Conservation (phyloP, 192 early-diverging fungal species). For the Rhizoclosmatium sp. region DNA sequence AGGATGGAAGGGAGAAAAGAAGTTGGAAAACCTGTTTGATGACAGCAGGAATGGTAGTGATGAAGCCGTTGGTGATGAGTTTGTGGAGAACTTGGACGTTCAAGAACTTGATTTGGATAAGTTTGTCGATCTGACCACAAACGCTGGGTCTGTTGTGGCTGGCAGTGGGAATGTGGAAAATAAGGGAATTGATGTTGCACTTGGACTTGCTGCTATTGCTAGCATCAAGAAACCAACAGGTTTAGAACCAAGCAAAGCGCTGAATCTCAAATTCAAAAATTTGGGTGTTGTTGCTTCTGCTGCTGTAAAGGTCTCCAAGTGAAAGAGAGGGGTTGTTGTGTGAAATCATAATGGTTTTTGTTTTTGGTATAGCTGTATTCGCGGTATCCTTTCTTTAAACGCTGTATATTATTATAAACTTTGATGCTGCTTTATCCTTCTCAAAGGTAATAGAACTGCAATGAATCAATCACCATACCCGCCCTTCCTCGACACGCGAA, state of each 20-base stretch:
- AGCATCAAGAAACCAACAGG: not conserved
- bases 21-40: constrained; percentile 12
- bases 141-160: not conserved
- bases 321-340: not conserved
- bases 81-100: constrained; percentile 10
- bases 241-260: not conserved
- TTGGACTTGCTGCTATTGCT: not conserved
- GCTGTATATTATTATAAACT: not conserved
- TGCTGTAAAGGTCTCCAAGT: not conserved
- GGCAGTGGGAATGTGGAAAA: not conserved
- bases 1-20: not conserved
- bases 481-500: constrained; percentile 3
- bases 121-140: constrained; percentile 4
- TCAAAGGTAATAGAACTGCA: constrained; percentile 19
- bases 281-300: constrained; percentile 12
- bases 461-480: constrained; percentile 12
- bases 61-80: constrained; percentile 12
- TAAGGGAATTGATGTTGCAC: not conserved
- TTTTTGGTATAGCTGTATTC: too few relatives aligned
- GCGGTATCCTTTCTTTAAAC: not conserved
- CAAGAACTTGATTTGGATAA: constrained; percentile 26
- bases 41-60: not conserved
- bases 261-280: constrained; percentile 31
- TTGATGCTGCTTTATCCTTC: not conserved
- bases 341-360: too few relatives aligned